Evolutionary conservation across 31 red algal genomes (phyloP).

Genomic region (Porphyra umbilicalis): DNA sequence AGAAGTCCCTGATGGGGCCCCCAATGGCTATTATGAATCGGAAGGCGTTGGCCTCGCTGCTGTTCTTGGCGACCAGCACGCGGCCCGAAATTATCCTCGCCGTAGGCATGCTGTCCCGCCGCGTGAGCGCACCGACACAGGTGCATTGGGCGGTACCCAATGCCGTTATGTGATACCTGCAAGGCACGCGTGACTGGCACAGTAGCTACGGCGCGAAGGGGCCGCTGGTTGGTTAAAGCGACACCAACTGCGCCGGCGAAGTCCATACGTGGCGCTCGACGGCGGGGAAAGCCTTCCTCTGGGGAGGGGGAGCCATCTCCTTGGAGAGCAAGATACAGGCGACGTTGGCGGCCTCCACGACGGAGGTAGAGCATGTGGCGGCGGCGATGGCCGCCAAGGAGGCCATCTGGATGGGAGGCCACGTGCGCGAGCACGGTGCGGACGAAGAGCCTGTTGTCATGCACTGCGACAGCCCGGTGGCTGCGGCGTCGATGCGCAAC

Average conservation of each 20-base stretch:
- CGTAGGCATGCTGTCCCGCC: too few relatives aligned
- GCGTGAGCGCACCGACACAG: too few relatives aligned
- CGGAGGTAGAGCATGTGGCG: slow-evolving; percentile 22
- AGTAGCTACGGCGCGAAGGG: too few relatives aligned
- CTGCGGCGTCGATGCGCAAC: slow-evolving; percentile 1
- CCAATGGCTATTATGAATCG: too few relatives aligned
- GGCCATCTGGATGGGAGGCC: slow-evolving; percentile 9
- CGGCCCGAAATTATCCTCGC: too few relatives aligned
- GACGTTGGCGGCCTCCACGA: slow-evolving; percentile 5
- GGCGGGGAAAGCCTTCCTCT: slow-evolving; percentile 12
- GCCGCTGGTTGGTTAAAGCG: slow-evolving; percentile 19
- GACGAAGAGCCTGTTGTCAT: not conserved
- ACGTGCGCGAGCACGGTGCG: not conserved
- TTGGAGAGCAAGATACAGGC: slow-evolving; percentile 7
- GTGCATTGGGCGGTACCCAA: too few relatives aligned
- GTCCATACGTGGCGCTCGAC: slow-evolving; percentile 4
- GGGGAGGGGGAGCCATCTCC: not conserved
- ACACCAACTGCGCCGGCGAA: slow-evolving; percentile 15
- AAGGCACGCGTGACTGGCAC: too few relatives aligned
- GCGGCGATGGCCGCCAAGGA: slow-evolving; percentile 10
- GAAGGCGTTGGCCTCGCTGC: too few relatives aligned
- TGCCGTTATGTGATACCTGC: too few relatives aligned
- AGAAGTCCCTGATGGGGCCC: too few relatives aligned
- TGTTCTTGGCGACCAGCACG: too few relatives aligned
- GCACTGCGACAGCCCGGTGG: slow-evolving; percentile 10